Evolutionary conservation across 2,329 filamentous ascomycete genomes (phyloP).

Genomic region (Colletotrichum nymphaeae): DNA sequence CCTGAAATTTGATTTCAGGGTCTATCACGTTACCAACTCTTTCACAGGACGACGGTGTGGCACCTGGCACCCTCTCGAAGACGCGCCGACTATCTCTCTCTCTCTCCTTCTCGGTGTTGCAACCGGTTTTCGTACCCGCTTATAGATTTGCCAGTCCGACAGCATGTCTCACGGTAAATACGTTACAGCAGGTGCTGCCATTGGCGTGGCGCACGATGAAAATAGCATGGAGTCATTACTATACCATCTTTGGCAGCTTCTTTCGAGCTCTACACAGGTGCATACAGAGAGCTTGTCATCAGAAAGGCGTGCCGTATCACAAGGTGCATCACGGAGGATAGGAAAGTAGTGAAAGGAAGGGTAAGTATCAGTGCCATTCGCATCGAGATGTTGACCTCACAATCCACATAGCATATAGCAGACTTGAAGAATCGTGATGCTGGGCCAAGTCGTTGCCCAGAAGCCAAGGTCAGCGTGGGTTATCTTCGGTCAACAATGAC

Average conservation of each 20-base stretch:
- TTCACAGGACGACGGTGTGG: too few species aligned
- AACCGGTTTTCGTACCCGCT: neutral
- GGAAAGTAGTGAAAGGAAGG: neutral
- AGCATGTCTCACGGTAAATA: neutral
- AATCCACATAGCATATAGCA: too few species aligned
- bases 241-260: neutral
- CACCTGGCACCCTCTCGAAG: neutral
- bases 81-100: neutral
- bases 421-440: neutral
- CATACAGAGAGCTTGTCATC: neutral
- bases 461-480: neutral
- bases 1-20: neutral
- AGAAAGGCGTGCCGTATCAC: neutral
- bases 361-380: neutral
- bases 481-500: neutral
- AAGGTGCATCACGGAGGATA: neutral
- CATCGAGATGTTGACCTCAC: neutral
- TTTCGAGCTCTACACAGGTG: neutral
- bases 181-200: neutral
- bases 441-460: neutral
- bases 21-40: neutral
- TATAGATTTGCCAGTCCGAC: neutral
- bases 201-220: neutral
- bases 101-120: neutral
- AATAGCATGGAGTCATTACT: neutral